Percentiles rank a stretch among this genome's conserved stretches.
phyloP scores from a whole-genome alignment of 352 stramenopile species.

The Pythium sp. region DNA sequence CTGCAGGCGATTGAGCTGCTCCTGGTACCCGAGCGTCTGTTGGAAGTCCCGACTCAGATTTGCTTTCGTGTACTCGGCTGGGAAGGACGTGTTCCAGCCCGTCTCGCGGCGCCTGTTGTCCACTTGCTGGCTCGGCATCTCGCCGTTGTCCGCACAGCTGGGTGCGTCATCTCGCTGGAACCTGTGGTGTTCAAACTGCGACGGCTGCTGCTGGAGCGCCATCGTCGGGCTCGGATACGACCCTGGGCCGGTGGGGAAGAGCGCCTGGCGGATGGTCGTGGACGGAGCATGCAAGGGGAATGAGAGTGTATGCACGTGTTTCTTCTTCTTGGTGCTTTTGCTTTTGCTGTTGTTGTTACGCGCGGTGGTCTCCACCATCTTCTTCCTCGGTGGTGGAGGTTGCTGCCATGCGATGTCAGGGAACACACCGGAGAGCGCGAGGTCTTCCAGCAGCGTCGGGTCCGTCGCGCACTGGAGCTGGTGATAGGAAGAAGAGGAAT shows the following conservation, averaged over 20 bases:
- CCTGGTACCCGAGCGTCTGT: conserved; percentile 59
- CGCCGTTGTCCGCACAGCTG: conserved; percentile 5
- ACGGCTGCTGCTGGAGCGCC: conserved; percentile 23
- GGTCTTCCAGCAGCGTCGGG: conserved; percentile 33
- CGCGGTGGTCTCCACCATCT: conserved; percentile 6
- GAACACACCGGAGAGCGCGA: conserved; percentile 29
- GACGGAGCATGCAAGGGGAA: conserved; percentile 34
- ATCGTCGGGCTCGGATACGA: conserved; percentile 37
- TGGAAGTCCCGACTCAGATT: conserved; percentile 40
- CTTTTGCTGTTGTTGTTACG: conserved; percentile 14
- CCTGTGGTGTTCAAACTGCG: conserved; percentile 15
- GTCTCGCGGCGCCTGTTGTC: conserved; percentile 57
- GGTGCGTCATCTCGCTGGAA: conserved; percentile 10
- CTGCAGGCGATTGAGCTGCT: conserved; percentile 35
- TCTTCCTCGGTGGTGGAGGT: conserved; percentile 8
- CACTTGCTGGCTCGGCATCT: conserved; percentile 13
- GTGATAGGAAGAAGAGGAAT: not conserved
- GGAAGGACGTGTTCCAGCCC: conserved; percentile 69
- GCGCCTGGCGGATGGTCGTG: conserved; percentile 35
- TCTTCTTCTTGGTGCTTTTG: conserved; percentile 21
- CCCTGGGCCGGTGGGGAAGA: conserved; percentile 39
- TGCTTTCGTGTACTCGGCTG: conserved; percentile 50
- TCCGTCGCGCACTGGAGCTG: conserved; percentile 11
- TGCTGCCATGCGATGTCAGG: conserved; percentile 18
- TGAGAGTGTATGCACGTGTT: conserved; percentile 24